These are phyloP conservation scores for Colletotrichum spinosum DNA, from an alignment of 2,329 filamentous ascomycete species.

Conservation along the genomic window DNA sequence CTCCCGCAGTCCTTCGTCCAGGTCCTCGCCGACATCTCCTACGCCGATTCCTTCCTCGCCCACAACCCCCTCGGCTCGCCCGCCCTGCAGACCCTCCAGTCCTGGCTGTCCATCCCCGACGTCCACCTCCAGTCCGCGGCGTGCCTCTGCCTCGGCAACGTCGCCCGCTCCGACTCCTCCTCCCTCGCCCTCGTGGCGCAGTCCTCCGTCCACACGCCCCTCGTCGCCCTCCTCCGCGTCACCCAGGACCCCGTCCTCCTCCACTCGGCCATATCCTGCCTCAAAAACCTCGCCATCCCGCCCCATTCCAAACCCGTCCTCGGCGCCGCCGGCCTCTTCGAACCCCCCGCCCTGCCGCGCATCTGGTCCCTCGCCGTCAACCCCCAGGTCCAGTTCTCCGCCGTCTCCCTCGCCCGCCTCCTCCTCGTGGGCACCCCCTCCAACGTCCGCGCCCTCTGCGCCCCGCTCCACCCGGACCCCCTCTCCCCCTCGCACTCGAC, in stretches of 20 bases:
- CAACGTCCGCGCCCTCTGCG: slow-evolving; percentile 65
- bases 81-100: slow-evolving; percentile 55
- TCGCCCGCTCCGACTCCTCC: slow-evolving; percentile 68
- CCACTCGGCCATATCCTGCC: slow-evolving; percentile 68
- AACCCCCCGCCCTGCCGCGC: slow-evolving; percentile 59
- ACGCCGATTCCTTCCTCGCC: slow-evolving; percentile 58
- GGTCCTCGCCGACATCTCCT: slow-evolving; percentile 64
- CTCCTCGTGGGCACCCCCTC: slow-evolving; percentile 64
- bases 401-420: slow-evolving; percentile 68
- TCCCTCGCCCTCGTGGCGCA: slow-evolving; percentile 62
- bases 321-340: slow-evolving; percentile 58
- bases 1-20: slow-evolving; percentile 64
- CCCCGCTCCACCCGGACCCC: slow-evolving; percentile 50
- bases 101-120: slow-evolving; percentile 58
- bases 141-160: slow-evolving; percentile 71
- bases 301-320: slow-evolving; percentile 64
- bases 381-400: slow-evolving; percentile 62
- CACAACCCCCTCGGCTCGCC: slow-evolving; percentile 56
- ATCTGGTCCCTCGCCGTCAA: slow-evolving; percentile 64
- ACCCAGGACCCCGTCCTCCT: slow-evolving; percentile 62
- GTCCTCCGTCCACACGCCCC: slow-evolving; percentile 54
- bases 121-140: slow-evolving; percentile 65
- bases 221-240: slow-evolving; percentile 54
- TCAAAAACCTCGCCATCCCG: slow-evolving; percentile 74
- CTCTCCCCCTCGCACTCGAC: slow-evolving; percentile 40